phyloP scores from a whole-genome alignment of 2,329 filamentous ascomycete species.

The Colletotrichum echinochloae region DNA sequence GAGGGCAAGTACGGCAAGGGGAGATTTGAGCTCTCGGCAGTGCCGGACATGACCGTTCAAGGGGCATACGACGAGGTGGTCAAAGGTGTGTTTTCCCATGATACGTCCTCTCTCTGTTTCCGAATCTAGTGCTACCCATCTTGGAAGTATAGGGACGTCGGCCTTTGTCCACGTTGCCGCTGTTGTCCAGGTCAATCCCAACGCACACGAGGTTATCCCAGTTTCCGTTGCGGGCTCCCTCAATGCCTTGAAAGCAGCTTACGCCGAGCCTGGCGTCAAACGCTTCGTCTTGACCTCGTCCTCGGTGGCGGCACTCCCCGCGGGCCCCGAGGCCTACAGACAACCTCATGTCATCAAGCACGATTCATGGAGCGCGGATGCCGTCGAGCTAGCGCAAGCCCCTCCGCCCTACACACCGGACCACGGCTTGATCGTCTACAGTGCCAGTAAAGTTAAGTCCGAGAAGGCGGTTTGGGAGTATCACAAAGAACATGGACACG shows the following conservation, averaged over 20 bases:
- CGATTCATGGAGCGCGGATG: constrained; percentile 52
- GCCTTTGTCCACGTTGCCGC: constrained; percentile 55
- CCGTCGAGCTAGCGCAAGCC: constrained; percentile 50
- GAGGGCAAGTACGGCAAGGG: constrained; percentile 49
- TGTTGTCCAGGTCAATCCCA: constrained; percentile 47
- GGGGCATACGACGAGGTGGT: constrained; percentile 46
- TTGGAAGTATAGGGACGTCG: constrained; percentile 35
- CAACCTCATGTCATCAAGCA: constrained; percentile 42
- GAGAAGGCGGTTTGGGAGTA: constrained; percentile 55
- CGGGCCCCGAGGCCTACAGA: constrained; percentile 40
- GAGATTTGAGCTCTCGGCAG: constrained; percentile 49
- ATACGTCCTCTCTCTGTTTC: too few relatives aligned
- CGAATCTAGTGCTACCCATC: constrained; percentile 40
- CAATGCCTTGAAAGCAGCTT: constrained; percentile 50
- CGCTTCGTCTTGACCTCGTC: constrained; percentile 56
- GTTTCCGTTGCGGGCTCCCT: constrained; percentile 45
- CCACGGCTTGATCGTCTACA: constrained; percentile 47
- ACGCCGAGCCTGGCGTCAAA: constrained; percentile 48
- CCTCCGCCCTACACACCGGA: constrained; percentile 50
- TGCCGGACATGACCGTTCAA: constrained; percentile 49
- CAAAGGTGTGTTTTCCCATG: constrained; percentile 41
- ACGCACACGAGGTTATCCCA: constrained; percentile 55
- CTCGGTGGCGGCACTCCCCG: constrained; percentile 42
- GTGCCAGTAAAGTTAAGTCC: constrained; percentile 52
- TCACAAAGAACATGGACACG: constrained; percentile 45